Percentiles rank a stretch among this genome's conserved stretches.
Conservation (phyloP, 2,329 filamentous ascomycete genomes). For the Blastomyces silverae region DNA sequence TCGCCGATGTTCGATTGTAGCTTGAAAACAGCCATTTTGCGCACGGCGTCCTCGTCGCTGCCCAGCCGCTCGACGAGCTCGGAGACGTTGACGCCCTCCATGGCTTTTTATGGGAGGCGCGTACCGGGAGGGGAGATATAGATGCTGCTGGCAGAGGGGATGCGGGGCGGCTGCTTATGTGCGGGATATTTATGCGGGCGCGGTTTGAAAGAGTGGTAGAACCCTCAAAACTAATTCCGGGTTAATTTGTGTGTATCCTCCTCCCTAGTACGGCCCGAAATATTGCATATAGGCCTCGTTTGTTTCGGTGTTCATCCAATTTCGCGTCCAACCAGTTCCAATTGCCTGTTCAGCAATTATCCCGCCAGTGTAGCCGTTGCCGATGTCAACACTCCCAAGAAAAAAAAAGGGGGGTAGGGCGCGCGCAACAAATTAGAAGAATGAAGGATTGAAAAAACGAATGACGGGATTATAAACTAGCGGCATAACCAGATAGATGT, state of each 20-base stretch:
- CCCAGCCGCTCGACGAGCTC: conserved; percentile 54
- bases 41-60: conserved; percentile 73
- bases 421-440: background rate
- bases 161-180: background rate
- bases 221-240: background rate
- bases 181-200: background rate
- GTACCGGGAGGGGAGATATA: background rate
- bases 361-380: background rate
- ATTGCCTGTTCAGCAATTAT: background rate
- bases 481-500: background rate
- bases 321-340: background rate
- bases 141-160: background rate
- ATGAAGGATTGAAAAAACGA: background rate
- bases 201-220: background rate
- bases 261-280: background rate
- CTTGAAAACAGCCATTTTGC: conserved; percentile 99
- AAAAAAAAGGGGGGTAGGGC: background rate
- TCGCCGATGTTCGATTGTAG: conserved; percentile 92
- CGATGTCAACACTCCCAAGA: background rate
- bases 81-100: conserved; percentile 52
- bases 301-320: background rate
- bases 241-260: background rate
- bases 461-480: background rate
- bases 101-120: conserved; percentile 24
- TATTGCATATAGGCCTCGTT: background rate